A percentile compares a stretch with the other conserved stretches of the same genome.
phyloP scores from a whole-genome alignment of 306 rosid genomes.

The Phaseolus lunatus region DNA sequence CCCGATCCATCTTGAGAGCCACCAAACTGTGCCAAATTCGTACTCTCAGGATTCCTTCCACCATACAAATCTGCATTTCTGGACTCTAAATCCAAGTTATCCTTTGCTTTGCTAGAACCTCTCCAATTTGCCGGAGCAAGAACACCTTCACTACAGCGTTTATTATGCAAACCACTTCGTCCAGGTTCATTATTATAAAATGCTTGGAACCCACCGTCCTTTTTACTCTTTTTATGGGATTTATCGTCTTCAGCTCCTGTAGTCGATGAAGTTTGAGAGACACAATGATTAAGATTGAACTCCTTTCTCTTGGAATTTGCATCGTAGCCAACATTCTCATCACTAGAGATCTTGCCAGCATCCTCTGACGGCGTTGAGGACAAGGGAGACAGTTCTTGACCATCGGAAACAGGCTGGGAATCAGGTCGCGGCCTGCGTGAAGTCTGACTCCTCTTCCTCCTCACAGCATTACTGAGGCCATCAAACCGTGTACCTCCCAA shows the following conservation, averaged over 20 bases:
- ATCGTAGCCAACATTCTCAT: conserved; percentile 75
- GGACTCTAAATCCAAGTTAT: conserved; percentile 56
- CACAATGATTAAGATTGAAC: conserved; percentile 68
- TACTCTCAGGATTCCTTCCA: conserved; percentile 64
- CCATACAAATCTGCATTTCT: conserved; percentile 55
- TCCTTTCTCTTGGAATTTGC: conserved; percentile 73
- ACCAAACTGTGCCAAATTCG: conserved; percentile 62
- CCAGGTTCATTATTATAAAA: conserved; percentile 65
- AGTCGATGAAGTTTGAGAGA: conserved; percentile 55
- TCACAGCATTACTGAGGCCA: conserved; percentile 66
- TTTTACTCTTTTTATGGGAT: conserved; percentile 50
- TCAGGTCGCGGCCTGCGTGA: conserved; percentile 85
- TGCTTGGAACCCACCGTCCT: conserved; percentile 59
- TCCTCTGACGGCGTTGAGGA: conserved; percentile 78
- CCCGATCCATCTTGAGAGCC: conserved; percentile 63
- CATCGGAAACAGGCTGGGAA: conserved; percentile 67
- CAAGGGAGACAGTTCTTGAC: conserved; percentile 59
- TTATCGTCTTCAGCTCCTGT: conserved; percentile 56
- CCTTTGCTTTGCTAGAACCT: conserved; percentile 61
- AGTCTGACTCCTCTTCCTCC: conserved; percentile 89
- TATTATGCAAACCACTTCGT: conserved; percentile 54
- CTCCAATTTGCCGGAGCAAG: conserved; percentile 96
- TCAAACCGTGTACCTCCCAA: conserved; percentile 56
- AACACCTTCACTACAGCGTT: conserved; percentile 82
- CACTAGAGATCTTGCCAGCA: conserved; percentile 75